These are phyloP conservation scores for Acacia crassicarpa DNA, from an alignment of 306 rosid species.

Conservation along the genomic window DNA sequence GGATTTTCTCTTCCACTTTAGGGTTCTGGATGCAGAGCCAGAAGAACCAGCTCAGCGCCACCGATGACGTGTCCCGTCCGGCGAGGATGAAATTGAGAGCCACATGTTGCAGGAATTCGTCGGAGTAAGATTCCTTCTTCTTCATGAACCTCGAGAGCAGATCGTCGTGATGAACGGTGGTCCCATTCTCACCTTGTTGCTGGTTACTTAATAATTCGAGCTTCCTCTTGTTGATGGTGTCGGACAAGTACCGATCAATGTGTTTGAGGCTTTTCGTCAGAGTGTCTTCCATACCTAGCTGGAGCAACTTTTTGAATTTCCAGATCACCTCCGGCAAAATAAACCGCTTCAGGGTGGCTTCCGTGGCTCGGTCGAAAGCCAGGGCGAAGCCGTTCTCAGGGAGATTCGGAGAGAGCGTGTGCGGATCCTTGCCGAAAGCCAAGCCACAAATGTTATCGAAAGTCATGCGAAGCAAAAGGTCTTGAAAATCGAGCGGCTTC, in stretches of 20 bases:
- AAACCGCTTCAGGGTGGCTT: constrained; percentile 47
- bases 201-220: constrained; percentile 44
- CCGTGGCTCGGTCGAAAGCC: constrained; percentile 50
- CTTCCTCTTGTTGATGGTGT: constrained; percentile 64
- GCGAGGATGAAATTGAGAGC: constrained; percentile 92
- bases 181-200: constrained; percentile 10
- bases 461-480: constrained; percentile 83
- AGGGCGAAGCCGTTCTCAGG: constrained; percentile 42
- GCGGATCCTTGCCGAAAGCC: constrained; percentile 80
- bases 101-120: constrained; percentile 76
- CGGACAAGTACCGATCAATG: constrained; percentile 51
- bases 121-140: constrained; percentile 69
- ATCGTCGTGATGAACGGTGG: constrained; percentile 57
- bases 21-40: constrained; percentile 63
- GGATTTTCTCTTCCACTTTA: constrained; percentile 62
- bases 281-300: constrained; percentile 60
- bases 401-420: constrained; percentile 47
- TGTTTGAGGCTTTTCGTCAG: constrained; percentile 51
- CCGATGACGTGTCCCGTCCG: constrained; percentile 92
- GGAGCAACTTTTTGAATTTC: constrained; percentile 47
- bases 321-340: constrained; percentile 39
- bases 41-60: constrained; percentile 88
- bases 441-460: constrained; percentile 94
- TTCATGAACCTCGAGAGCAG: constrained; percentile 80
- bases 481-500: constrained; percentile 68